Evolutionary conservation across 345 rosid species (phyloP), one percentile per base, ranked within the genome.

Genomic region (Citrus maxima): DNA sequence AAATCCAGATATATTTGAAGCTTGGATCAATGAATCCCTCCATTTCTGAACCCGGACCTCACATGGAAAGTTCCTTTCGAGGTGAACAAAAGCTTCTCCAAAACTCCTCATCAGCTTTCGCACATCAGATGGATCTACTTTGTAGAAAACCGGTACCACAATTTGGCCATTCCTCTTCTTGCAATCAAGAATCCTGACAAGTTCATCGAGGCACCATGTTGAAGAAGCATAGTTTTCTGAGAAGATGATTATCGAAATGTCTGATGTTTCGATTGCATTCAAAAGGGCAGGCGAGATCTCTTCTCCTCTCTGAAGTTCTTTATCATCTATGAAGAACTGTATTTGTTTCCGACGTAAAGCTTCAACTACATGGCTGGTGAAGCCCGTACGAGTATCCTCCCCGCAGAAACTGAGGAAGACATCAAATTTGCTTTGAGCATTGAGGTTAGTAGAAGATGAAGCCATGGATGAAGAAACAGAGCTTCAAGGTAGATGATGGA

Each of bases 381-480:
- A 30, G 24, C 13, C 35, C 10, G 37, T 22, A 9, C 75, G 75
- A 0, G 64, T 30, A n/a, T 72, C 75, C 27, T 55, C 22, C 16
- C 75, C 75, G 35, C 64, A 0, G 28, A 72, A 72, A 72, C 75
- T 72, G 28, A 72, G 16, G 64, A 72, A 72, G 7, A 55, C 75
- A 2, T 56, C 75, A 35, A 19, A 72, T 10, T 55, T 34, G 2
- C 16, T 27, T 8, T 14, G 5, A 28, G 5, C 51, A 46, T 12
- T 46, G 51, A 46, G 51, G 51, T 46, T 46, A 1, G 51, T 46
- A 12, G 51, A 12, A 46, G 51, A 12, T 10, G 75, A 19, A 8
- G 28, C 58, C 58, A 67, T 21, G 16, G 51, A 46, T 46, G 54
- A 21, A 21, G 51, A 46, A 12, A 13, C 51, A 46, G 51, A 3